phyloP scores from a whole-genome alignment of 2,329 filamentous ascomycete genomes.

The Diaporthe eres region DNA sequence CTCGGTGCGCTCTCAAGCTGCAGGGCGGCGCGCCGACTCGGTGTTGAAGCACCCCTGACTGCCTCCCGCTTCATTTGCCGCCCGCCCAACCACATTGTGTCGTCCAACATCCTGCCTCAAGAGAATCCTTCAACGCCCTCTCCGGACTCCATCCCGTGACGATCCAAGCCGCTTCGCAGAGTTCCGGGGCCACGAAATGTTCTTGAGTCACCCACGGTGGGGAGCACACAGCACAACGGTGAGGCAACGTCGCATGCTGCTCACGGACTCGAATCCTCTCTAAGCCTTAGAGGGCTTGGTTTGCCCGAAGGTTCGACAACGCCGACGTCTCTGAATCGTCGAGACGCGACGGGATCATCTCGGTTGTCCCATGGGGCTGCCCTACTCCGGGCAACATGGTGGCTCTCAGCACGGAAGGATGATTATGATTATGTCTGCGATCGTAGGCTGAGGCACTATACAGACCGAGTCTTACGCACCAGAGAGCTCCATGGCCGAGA shows the following conservation, averaged over 20 bases:
- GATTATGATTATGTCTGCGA: conserved; percentile 3
- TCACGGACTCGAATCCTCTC: conserved; percentile 9
- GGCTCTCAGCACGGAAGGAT: conserved; percentile 5
- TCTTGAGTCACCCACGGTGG: conserved; percentile 28
- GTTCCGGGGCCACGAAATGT: conserved; percentile 8
- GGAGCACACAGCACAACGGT: background rate
- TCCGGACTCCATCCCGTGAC: conserved; percentile 4
- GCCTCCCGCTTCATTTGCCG: conserved; percentile 25
- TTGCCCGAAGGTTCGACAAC: conserved; percentile 24
- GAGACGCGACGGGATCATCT: conserved; percentile 22
- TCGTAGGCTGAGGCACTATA: conserved; percentile 9
- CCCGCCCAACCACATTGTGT: conserved; percentile 29
- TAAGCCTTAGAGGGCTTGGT: conserved; percentile 18
- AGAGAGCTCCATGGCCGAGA: background rate
- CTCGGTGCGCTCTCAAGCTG: conserved; percentile 13
- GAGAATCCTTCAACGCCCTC: conserved; percentile 17
- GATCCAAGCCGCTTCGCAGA: conserved; percentile 27
- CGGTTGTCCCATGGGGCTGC: conserved; percentile 15
- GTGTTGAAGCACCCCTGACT: conserved; percentile 23
- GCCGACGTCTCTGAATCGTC: conserved; percentile 17
- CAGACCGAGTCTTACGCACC: conserved; percentile 3
- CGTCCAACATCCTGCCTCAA: conserved; percentile 1
- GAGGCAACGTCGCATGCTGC: conserved; percentile 30
- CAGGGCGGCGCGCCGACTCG: conserved; percentile 27
- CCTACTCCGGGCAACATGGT: background rate